Evolutionary conservation across 148 eudicot species (phyloP), one percentile per base, ranked within the genome.

Genomic region (Chenopodium quinoa): DNA sequence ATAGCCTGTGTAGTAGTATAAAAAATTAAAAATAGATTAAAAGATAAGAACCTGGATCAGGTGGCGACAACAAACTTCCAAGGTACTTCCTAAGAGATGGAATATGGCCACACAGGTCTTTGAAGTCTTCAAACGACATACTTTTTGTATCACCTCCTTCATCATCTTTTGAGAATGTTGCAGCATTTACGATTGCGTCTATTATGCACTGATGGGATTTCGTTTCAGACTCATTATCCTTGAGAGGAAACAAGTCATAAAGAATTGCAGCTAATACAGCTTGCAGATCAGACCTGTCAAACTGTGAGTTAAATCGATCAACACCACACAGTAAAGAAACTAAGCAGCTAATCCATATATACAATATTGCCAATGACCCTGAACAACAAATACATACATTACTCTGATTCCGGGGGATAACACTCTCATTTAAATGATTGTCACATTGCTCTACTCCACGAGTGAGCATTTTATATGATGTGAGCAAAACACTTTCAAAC

Each of bases 51-150:
- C 98, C 97, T 90, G 91, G 70, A 88, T 89, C 89, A 69, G 93
- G 85, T 40, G 90, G 90, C 76, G 71, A 82, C 89, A 95, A 84
- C 85, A 95, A 89, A 79, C 91, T 84, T 71, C 88, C 91, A 70
- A 95, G 92, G 88, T 87, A 92, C 87, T 89, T 93, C 88, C 93
- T 86, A 79, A 90, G 84, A 56, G 94, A 92, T 68, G 94, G 97
- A 78, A 93, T 77, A 82, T 87, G 91, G 78, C 68, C 75, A 85
- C 90, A 90, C 92, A 95, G 89, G 69, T 64, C 87, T 81, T 86
- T 94, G 84, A 92, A 93, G 80, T 95, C 94, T 79, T 90, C 90
- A 32, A 92, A 87, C 56, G 97, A 90, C 93, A 95, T 91, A 56
- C 79, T 79, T 75, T 78, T 82, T 64, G 80, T 87, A 79, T 85